A percentile compares a stretch with the other conserved stretches of the same genome.
These are phyloP conservation scores for Gamarada debralockiae DNA, from an alignment of 495 filamentous ascomycete genomes.

Conservation along the genomic window DNA sequence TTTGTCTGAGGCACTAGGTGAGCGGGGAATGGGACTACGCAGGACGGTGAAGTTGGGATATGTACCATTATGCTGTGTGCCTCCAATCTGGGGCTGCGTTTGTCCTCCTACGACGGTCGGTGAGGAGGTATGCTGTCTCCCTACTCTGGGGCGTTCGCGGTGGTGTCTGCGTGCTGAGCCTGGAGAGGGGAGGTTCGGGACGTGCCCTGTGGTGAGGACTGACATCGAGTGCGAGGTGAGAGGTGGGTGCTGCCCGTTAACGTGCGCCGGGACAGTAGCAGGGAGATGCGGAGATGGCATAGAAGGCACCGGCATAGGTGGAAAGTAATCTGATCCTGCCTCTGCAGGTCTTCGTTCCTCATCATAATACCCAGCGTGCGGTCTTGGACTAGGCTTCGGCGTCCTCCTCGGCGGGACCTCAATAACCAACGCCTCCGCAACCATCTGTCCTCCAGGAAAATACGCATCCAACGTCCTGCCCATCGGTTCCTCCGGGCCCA, in stretches of 20 bases:
- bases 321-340: conserved; percentile 81
- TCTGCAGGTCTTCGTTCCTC: conserved; percentile 68
- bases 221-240: conserved; percentile 56
- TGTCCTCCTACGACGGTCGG: conserved; percentile 52
- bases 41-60: conserved; percentile 17
- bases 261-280: conserved; percentile 24
- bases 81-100: conserved; percentile 6
- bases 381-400: conserved; percentile 70
- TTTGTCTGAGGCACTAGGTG: conserved; percentile 43
- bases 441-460: conserved; percentile 82
- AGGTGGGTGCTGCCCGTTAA: conserved; percentile 28
- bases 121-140: conserved; percentile 75
- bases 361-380: conserved; percentile 50
- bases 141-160: conserved; percentile 49
- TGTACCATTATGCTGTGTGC: conserved; percentile 31
- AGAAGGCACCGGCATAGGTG: conserved; percentile 65
- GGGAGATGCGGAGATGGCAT: conserved; percentile 37
- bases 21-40: conserved; percentile 36
- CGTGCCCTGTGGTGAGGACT: conserved; percentile 71
- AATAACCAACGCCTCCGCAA: conserved; percentile 90
- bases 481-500: conserved; percentile 88
- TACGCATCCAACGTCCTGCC: conserved; percentile 73
- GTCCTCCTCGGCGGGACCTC: conserved; percentile 79
- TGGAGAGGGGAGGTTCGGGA: conserved; percentile 82
- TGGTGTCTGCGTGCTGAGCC: conserved; percentile 53